phyloP scores from a whole-genome alignment of 257 asterid genomes.

The Plantago major region DNA sequence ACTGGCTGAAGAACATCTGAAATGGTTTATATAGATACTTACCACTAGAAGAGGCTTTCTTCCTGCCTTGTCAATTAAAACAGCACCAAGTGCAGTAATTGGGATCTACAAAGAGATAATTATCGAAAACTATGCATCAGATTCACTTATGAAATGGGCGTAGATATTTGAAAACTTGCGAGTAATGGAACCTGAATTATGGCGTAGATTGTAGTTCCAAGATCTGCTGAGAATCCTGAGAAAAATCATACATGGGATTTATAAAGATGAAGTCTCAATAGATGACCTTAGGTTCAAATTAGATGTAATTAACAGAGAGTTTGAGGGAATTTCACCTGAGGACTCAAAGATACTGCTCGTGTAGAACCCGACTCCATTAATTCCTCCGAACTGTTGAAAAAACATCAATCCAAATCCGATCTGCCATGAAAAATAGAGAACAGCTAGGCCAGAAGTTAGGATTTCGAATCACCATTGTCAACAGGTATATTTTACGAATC shows the following conservation, averaged over 20 bases:
- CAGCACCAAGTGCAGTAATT: conserved; percentile 70
- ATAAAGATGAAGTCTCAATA: too few relatives aligned
- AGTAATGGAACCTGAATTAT: conserved; percentile 58
- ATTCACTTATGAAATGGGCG: neutral
- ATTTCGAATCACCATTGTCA: too few relatives aligned
- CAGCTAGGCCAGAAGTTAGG: too few relatives aligned
- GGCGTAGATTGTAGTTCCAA: conserved; percentile 78
- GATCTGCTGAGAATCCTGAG: conserved; percentile 47
- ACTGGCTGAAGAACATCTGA: neutral
- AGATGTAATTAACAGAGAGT: too few relatives aligned
- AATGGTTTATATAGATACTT: conserved; percentile 11
- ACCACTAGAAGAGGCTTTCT: conserved; percentile 88
- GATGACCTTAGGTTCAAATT: too few relatives aligned
- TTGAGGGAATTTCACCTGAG: conserved; percentile 38
- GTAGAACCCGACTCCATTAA: conserved; percentile 82
- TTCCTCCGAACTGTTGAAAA: conserved; percentile 77
- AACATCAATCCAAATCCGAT: conserved; percentile 78
- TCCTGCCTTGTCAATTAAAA: conserved; percentile 72
- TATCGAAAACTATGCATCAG: neutral
- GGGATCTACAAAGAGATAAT: conserved; percentile 38
- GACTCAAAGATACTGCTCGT: conserved; percentile 73
- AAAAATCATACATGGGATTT: too few relatives aligned
- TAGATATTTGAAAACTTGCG: conserved; percentile 3
- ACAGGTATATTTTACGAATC: too few relatives aligned
- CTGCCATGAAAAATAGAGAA: conserved; percentile 29